Evolutionary conservation across 208 protist species (phyloP).

Genomic region (Leishmania amazonensis): DNA sequence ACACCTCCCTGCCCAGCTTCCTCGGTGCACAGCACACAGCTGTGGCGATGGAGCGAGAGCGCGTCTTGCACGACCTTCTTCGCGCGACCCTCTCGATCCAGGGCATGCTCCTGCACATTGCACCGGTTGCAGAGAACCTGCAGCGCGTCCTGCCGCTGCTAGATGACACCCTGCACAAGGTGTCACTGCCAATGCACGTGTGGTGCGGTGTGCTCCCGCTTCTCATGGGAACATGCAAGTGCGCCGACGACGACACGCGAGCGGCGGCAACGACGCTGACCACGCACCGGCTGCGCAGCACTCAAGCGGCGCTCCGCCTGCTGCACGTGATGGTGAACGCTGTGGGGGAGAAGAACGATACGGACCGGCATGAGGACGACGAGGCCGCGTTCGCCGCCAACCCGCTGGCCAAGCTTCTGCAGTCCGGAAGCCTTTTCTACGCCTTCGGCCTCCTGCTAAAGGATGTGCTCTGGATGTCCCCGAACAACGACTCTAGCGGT

Average conservation of each 20-base stretch:
- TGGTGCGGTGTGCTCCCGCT: slow-evolving; percentile 62
- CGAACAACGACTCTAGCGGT: background rate
- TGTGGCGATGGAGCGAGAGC: slow-evolving; percentile 24
- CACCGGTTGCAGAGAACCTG: slow-evolving; percentile 37
- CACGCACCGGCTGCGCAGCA: slow-evolving; percentile 43
- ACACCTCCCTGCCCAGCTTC: slow-evolving; percentile 20
- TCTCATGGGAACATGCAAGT: slow-evolving; percentile 35
- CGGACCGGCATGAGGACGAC: slow-evolving; percentile 49
- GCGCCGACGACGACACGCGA: slow-evolving; percentile 38
- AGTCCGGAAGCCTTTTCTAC: slow-evolving; percentile 47
- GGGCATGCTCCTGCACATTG: slow-evolving; percentile 56
- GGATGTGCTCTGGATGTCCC: slow-evolving; percentile 61
- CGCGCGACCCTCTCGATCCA: slow-evolving; percentile 53
- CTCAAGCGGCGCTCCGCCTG: slow-evolving; percentile 52
- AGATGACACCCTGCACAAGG: slow-evolving; percentile 38
- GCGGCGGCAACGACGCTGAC: slow-evolving; percentile 31
- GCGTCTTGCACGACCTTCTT: slow-evolving; percentile 52
- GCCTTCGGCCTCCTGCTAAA: slow-evolving; percentile 63
- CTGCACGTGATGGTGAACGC: slow-evolving; percentile 52
- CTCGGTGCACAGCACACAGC: slow-evolving; percentile 18
- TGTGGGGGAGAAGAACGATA: slow-evolving; percentile 52
- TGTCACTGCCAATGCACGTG: slow-evolving; percentile 50
- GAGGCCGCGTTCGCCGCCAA: slow-evolving; percentile 76
- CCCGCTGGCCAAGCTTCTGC: slow-evolving; percentile 44
- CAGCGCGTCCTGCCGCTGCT: slow-evolving; percentile 57